Conservation (phyloP, 2,329 filamentous ascomycete species). For the Sporothrix pallida region DNA sequence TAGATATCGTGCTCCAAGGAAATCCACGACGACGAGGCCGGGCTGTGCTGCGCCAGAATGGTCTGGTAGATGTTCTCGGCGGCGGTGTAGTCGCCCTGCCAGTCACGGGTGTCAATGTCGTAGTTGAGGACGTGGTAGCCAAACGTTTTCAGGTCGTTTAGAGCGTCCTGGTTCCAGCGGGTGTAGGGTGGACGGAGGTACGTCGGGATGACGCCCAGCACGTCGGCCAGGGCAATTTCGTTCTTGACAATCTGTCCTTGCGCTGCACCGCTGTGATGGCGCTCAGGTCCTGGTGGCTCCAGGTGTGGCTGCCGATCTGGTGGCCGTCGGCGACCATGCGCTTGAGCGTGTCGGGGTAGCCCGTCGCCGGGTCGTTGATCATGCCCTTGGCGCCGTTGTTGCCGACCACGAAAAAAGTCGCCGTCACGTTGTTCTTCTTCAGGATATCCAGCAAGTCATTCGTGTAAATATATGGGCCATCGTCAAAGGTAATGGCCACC, state of each 20-base stretch:
- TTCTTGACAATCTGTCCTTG: conserved; percentile 47
- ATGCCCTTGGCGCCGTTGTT: conserved; percentile 46
- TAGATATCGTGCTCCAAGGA: conserved; percentile 54
- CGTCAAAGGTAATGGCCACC: conserved; percentile 49
- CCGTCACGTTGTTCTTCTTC: conserved; percentile 43
- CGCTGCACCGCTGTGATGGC: conserved; percentile 41
- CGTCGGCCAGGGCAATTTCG: conserved; percentile 48
- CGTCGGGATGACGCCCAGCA: conserved; percentile 49
- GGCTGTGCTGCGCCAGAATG: conserved; percentile 36
- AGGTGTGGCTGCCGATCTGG: conserved; percentile 52
- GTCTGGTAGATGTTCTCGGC: conserved; percentile 38
- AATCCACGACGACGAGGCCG: conserved; percentile 40
- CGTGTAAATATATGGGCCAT: conserved; percentile 48
- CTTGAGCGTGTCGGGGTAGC: conserved; percentile 50
- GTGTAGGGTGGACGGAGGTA: conserved; percentile 52
- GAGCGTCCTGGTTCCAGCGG: conserved; percentile 40
- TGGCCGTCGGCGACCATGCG: conserved; percentile 49
- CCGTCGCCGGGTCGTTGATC: conserved; percentile 45
- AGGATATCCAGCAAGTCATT: conserved; percentile 46
- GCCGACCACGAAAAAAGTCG: conserved; percentile 49
- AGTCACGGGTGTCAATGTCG: conserved; percentile 45
- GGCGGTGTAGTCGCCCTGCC: conserved; percentile 42
- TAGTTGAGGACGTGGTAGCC: conserved; percentile 47
- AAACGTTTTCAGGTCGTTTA: conserved; percentile 41
- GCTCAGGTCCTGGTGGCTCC: conserved; percentile 49